Conservation (phyloP, 2,329 filamentous ascomycete genomes). For the Xylariaceae sp. region DNA sequence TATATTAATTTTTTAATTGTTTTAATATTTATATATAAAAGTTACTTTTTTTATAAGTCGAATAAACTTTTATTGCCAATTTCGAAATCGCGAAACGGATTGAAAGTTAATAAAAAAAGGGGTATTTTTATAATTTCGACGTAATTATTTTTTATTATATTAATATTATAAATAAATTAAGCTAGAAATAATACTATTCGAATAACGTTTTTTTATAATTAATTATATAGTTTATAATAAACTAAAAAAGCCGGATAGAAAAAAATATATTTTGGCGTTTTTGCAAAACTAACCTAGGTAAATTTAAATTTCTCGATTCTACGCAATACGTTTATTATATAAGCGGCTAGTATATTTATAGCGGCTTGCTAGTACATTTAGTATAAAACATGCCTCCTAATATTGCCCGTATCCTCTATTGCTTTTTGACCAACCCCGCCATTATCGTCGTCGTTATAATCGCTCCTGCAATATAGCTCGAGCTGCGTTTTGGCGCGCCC, state of each 20-base stretch:
- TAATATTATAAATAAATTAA: not conserved
- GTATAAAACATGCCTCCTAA: no score
- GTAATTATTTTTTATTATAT: not conserved
- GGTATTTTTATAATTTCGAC: not conserved
- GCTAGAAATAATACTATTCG: no score
- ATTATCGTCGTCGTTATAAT: not conserved
- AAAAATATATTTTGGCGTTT: no score
- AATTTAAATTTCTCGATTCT: no score
- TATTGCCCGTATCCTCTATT: no score
- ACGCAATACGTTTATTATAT: no score
- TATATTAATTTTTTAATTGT: not conserved
- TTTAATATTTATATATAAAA: not conserved
- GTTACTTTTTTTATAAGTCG: not conserved
- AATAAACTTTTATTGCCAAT: not conserved
- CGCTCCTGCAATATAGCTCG: not conserved
- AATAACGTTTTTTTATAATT: no score
- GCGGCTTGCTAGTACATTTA: no score
- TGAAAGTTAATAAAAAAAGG: not conserved
- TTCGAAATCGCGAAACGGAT: not conserved
- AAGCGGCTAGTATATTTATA: no score
- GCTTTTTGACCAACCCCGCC: not conserved
- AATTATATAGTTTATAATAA: no score
- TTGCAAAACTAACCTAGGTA: no score
- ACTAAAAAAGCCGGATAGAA: no score
- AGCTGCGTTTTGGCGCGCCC: not conserved